These are phyloP conservation scores for Aspergillus taichungensis DNA, from an alignment of 495 filamentous ascomycete species.

Conservation along the genomic window DNA sequence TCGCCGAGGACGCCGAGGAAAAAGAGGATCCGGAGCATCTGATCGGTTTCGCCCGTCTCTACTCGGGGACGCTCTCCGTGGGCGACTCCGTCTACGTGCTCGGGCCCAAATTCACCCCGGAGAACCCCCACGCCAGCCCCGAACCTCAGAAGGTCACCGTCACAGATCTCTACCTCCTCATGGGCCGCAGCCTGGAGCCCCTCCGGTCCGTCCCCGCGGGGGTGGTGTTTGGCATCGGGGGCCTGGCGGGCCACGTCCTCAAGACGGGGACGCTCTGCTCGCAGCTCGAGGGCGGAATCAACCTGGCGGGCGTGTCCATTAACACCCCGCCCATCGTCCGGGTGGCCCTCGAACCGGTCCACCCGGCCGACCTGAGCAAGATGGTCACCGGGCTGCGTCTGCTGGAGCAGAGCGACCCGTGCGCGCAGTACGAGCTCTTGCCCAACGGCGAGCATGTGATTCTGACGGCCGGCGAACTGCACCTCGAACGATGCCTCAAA, in stretches of 20 bases:
- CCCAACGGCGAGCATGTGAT: conserved; percentile 93
- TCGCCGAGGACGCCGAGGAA: conserved; percentile 35
- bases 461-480: conserved; percentile 86
- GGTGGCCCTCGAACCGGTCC: conserved; percentile 83
- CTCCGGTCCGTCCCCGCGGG: conserved; percentile 82
- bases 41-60: conserved; percentile 89
- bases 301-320: conserved; percentile 79
- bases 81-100: conserved; percentile 89
- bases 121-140: conserved; percentile 62
- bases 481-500: conserved; percentile 88
- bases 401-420: conserved; percentile 91
- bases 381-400: conserved; percentile 85
- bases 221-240: conserved; percentile 91
- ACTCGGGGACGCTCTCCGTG: conserved; percentile 80
- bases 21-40: conserved; percentile 70
- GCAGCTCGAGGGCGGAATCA: conserved; percentile 79
- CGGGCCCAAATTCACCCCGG: conserved; percentile 83
- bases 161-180: conserved; percentile 86
- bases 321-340: conserved; percentile 82
- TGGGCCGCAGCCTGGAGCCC: conserved; percentile 83
- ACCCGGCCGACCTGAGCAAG: conserved; percentile 80
- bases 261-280: conserved; percentile 94
- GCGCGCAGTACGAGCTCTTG: conserved; percentile 89
- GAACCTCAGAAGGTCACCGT: conserved; percentile 78
- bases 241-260: conserved; percentile 81